Conservation (phyloP, 1,284 basidiomycete genomes). For the Austroboletus niveus region DNA sequence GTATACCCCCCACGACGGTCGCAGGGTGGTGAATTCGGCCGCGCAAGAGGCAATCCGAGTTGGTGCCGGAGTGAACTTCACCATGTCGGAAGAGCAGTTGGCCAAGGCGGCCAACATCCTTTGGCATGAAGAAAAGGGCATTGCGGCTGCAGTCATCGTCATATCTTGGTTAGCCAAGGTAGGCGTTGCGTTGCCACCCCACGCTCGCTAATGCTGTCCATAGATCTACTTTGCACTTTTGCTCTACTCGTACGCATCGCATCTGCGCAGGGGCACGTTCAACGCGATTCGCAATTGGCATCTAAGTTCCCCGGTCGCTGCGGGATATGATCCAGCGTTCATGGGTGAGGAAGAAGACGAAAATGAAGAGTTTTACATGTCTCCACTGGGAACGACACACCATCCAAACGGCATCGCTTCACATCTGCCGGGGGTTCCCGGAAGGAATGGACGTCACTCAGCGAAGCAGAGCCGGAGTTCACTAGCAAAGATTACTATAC, state of each 20-base stretch:
- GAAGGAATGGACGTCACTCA: conserved; percentile 22
- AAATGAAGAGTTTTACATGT: conserved; percentile 62
- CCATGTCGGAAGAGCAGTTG: conserved; percentile 63
- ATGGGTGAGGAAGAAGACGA: conserved; percentile 58
- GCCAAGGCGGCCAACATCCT: conserved; percentile 72
- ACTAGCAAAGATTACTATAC: conserved; percentile 29
- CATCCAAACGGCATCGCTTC: conserved; percentile 36
- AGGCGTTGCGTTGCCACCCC: conserved; percentile 20
- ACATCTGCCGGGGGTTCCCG: conserved; percentile 54
- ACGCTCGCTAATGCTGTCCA: neutral
- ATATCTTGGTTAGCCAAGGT: conserved; percentile 91
- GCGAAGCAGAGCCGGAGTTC: conserved; percentile 27
- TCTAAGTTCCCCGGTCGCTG: conserved; percentile 25
- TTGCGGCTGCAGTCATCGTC: conserved; percentile 75
- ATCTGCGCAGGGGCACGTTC: conserved; percentile 91
- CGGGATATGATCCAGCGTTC: conserved; percentile 41
- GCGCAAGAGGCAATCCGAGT: conserved; percentile 84
- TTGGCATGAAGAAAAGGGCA: conserved; percentile 89
- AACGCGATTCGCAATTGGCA: conserved; percentile 74
- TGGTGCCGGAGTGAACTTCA: conserved; percentile 46
- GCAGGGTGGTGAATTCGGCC: conserved; percentile 72
- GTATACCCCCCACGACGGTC: conserved; percentile 88
- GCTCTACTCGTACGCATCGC: conserved; percentile 92
- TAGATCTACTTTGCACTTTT: conserved; percentile 92
- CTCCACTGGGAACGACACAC: conserved; percentile 50